Conservation (phyloP, 768 basidiomycete species). For the Rubroboletus pulcherrimus region DNA sequence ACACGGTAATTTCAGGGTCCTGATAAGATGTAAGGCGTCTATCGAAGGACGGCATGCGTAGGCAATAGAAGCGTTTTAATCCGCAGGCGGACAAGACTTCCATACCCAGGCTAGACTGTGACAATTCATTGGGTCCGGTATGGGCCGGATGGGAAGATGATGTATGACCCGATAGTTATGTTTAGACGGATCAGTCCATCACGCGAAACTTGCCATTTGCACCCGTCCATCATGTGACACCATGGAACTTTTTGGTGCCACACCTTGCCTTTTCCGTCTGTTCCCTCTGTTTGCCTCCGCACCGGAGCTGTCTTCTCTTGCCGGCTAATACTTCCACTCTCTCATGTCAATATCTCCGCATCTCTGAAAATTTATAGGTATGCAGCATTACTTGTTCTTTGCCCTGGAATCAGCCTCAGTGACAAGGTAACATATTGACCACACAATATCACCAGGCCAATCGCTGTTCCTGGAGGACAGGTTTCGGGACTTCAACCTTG, state of each 20-base stretch:
- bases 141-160: conserved; percentile 16
- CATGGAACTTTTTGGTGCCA: conserved; percentile 1
- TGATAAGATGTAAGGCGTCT: conserved; percentile 31
- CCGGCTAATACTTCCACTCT: conserved; percentile 20
- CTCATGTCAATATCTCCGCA: conserved; percentile 9
- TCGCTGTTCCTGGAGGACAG: conserved; percentile 12
- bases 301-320: conserved; percentile 11
- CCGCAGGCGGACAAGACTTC: conserved; percentile 22
- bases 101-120: conserved; percentile 19
- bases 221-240: conserved; percentile 10
- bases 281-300: conserved; percentile 15
- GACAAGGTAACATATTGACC: background rate
- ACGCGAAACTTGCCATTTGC: conserved; percentile 12
- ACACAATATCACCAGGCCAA: background rate
- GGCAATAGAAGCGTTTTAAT: conserved; percentile 28
- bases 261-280: conserved; percentile 10
- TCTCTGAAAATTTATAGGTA: conserved; percentile 10
- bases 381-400: conserved; percentile 1
- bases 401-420: background rate
- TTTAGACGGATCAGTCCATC: conserved; percentile 6
- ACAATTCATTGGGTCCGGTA: conserved; percentile 18
- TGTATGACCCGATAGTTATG: conserved; percentile 15
- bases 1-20: conserved; percentile 35
- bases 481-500: conserved; percentile 22
- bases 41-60: conserved; percentile 28